Evolutionary conservation across 2,329 filamentous ascomycete species (phyloP).

Genomic region (Bipolaris zeicola): DNA sequence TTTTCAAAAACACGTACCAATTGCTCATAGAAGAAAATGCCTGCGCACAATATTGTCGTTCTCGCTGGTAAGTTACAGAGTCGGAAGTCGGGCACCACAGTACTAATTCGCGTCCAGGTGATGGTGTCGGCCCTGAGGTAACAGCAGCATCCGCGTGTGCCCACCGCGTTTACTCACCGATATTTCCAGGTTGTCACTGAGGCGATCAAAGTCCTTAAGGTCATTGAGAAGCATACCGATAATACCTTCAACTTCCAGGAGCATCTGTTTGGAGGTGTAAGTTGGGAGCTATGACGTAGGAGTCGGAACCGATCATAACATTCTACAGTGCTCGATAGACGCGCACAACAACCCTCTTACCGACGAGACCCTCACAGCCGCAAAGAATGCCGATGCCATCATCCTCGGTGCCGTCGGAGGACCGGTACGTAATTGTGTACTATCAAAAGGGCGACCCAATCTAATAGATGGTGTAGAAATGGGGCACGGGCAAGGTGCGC

Average conservation of each 20-base stretch:
- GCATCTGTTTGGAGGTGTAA: slow-evolving; percentile 88
- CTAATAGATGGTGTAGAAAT: slow-evolving; percentile 64
- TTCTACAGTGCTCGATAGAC: slow-evolving; percentile 80
- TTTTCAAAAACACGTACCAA: neutral
- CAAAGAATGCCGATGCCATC: slow-evolving; percentile 85
- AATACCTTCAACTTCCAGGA: slow-evolving; percentile 88
- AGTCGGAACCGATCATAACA: slow-evolving; percentile 6
- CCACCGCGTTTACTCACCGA: slow-evolving; percentile 24
- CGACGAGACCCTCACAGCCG: slow-evolving; percentile 79
- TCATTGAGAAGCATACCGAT: slow-evolving; percentile 74
- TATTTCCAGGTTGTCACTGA: slow-evolving; percentile 73
- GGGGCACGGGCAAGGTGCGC: slow-evolving; percentile 85
- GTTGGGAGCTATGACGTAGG: slow-evolving; percentile 46
- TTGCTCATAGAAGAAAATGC: slow-evolving; percentile 30
- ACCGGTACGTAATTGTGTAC: slow-evolving; percentile 59
- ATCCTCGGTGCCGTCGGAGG: slow-evolving; percentile 93
- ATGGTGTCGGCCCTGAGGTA: slow-evolving; percentile 52
- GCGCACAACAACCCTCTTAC: slow-evolving; percentile 78
- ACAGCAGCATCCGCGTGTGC: slow-evolving; percentile 11
- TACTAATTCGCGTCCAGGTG: slow-evolving; percentile 40
- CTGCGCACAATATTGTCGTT: slow-evolving; percentile 51
- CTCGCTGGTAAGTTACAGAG: slow-evolving; percentile 44
- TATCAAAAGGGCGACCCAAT: neutral
- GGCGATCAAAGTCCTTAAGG: slow-evolving; percentile 83
- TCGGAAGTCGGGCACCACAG: neutral